Percentiles rank a stretch among this genome's conserved stretches.
phyloP scores from a whole-genome alignment of 441 rosid genomes.

The Melastoma candidum region DNA sequence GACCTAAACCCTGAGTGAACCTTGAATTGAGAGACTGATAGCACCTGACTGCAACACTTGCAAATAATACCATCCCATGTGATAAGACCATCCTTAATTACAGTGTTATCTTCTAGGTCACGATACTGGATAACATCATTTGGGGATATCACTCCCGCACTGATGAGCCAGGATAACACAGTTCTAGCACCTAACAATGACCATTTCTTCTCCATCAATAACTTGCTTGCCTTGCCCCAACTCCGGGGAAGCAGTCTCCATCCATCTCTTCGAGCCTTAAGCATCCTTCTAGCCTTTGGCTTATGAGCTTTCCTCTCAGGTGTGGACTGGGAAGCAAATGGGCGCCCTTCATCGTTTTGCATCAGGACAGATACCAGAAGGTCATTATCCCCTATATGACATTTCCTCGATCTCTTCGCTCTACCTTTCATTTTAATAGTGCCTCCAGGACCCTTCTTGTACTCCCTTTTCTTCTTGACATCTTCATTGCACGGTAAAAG shows the following conservation, averaged over 20 bases:
- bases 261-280: slow-evolving; percentile 42
- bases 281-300: slow-evolving; percentile 35
- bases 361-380: slow-evolving; percentile 49
- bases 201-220: slow-evolving; percentile 32
- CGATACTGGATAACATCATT: slow-evolving; percentile 72
- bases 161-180: slow-evolving; percentile 69
- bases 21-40: slow-evolving; percentile 71
- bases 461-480: slow-evolving; percentile 21
- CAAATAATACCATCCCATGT: slow-evolving; percentile 71
- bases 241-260: slow-evolving; percentile 64
- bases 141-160: slow-evolving; percentile 42
- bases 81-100: slow-evolving; percentile 67
- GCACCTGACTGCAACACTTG: slow-evolving; percentile 54
- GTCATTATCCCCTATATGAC: slow-evolving; percentile 58
- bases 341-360: slow-evolving; percentile 39
- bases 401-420: slow-evolving; percentile 33
- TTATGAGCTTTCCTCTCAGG: slow-evolving; percentile 36
- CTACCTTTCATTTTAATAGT: slow-evolving; percentile 27
- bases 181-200: slow-evolving; percentile 47
- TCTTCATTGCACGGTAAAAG: slow-evolving; percentile 18
- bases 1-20: slow-evolving; percentile 70
- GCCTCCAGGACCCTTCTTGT: slow-evolving; percentile 24
- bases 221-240: slow-evolving; percentile 37
- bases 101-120: slow-evolving; percentile 45
- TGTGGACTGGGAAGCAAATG: slow-evolving; percentile 24